Base-by-base conservation (phyloP, 1,139 yeast genomes). In the Lodderomyces margitis region DNA sequence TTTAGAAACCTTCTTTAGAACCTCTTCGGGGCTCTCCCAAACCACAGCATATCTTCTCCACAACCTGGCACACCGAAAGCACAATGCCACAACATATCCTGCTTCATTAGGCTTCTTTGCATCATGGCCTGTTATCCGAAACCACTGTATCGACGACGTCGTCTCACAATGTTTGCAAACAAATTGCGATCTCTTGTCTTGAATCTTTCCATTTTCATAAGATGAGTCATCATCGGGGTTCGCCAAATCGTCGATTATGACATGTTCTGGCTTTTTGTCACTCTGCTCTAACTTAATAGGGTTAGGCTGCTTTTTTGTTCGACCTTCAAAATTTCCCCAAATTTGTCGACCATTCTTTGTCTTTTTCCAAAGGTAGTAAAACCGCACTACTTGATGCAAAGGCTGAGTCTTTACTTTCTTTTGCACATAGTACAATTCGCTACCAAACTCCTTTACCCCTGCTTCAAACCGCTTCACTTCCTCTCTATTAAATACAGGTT, bases 31-130 rank as follows among this genome's bases (percentile, higher is more conserved):
- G 37, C 80, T 80, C 51, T 83, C 89, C 98, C 98, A 92, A n/a
- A 72, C 71, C 1, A 87, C 83, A 0, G 91, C 97, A 59, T 92
- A 92, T 34, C 94, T 68, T 57, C 96, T 73, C 98, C 98, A 92
- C 33, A 92, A 60, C 44, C 83, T 72, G 0, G 97, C 96, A 67
- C 98, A 92, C 42, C 98, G 71, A 37, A 76, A 66, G 58, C 98
- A 92, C 14, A 92, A 66, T 0, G 89, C 96, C 9, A 69, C 59
- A 1, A 66, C 58, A 7, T 57, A 42, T 2, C 62, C 59, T 3
- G 57, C 55, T 0, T 58, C 58, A 32, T 63, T 62, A 2, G 56
- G 43, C 10, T 57, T 49, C n/a, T 52, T 53, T 50, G 61, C 74
- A 34, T 74, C 78, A 47, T 62, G 69, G 0, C 94, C 95, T 0